A percentile compares a stretch with the other conserved stretches of the same genome.
Conservation (phyloP, 805 yeast genomes). For the Candida dajiaensis region DNA sequence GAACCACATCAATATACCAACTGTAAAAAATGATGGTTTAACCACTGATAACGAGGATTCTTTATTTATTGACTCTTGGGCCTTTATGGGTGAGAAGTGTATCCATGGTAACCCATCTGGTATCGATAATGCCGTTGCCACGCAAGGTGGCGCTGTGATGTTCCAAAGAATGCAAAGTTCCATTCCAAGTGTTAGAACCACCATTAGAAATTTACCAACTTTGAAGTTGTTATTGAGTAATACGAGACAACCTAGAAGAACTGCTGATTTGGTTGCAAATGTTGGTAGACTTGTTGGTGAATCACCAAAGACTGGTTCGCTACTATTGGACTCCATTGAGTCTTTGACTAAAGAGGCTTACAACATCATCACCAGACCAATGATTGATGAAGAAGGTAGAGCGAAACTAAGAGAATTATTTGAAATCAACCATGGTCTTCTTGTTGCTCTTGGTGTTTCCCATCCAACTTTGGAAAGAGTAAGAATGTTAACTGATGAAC, state of each 20-base stretch:
- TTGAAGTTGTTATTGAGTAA: constrained; percentile 73
- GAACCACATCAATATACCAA: constrained; percentile 41
- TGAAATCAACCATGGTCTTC: constrained; percentile 79
- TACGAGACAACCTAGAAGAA: constrained; percentile 81
- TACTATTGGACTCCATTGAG: constrained; percentile 73
- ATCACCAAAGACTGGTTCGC: constrained; percentile 48
- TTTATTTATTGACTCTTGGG: constrained; percentile 74
- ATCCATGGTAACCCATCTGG: constrained; percentile 97
- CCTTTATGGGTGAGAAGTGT: constrained; percentile 90
- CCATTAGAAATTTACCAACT: constrained; percentile 69
- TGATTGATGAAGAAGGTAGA: constrained; percentile 36
- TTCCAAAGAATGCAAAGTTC: constrained; percentile 59
- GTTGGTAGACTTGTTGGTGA: constrained; percentile 53
- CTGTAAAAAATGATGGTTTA: constrained; percentile 29
- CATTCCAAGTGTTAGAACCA: constrained; percentile 55
- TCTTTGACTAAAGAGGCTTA: constrained; percentile 69
- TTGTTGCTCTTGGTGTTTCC: constrained; percentile 83
- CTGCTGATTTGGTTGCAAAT: constrained; percentile 74
- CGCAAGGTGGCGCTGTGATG: constrained; percentile 93
- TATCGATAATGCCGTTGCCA: constrained; percentile 93
- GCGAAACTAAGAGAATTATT: constrained; percentile 53
- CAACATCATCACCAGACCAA: constrained; percentile 49
- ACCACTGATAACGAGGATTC: constrained; percentile 37
- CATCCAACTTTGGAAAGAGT: constrained; percentile 87
- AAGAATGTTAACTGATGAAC: constrained; percentile 55